Evolutionary conservation across 2,329 filamentous ascomycete genomes (phyloP).

Genomic region (Elsinoe arachidis): DNA sequence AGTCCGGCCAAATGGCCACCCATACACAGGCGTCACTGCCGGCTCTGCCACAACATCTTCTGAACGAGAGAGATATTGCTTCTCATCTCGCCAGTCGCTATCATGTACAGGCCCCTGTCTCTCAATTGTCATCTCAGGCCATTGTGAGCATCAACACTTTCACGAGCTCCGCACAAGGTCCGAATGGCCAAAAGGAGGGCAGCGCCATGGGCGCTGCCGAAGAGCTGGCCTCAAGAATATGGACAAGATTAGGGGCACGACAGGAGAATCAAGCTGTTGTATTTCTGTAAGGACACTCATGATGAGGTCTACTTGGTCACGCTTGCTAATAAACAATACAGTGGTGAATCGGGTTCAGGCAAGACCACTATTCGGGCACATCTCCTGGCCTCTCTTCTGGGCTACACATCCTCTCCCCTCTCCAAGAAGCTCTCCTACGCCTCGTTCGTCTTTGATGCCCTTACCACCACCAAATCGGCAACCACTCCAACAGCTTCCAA

Average conservation of each 20-base stretch:
- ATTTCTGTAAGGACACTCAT: slow-evolving; percentile 63
- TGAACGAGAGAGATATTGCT: slow-evolving; percentile 70
- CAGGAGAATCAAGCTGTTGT: slow-evolving; percentile 89
- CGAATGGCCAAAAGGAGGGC: slow-evolving; percentile 83
- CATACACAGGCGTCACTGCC: slow-evolving; percentile 82
- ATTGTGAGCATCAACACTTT: slow-evolving; percentile 93
- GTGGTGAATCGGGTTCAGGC: slow-evolving; percentile 89
- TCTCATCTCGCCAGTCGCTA: slow-evolving; percentile 81
- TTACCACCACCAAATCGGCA: slow-evolving; percentile 94
- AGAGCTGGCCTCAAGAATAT: slow-evolving; percentile 80
- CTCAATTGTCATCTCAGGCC: slow-evolving; percentile 81
- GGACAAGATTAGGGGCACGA: slow-evolving; percentile 72
- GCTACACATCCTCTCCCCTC: slow-evolving; percentile 83
- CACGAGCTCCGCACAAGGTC: slow-evolving; percentile 75
- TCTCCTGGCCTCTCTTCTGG: slow-evolving; percentile 73
- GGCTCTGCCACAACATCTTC: slow-evolving; percentile 72
- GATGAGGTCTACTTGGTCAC: background rate
- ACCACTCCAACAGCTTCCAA: slow-evolving; percentile 95
- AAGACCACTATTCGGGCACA: slow-evolving; percentile 94
- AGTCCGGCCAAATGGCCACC: slow-evolving; percentile 8
- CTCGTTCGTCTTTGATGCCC: slow-evolving; percentile 87
- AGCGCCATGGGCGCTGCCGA: slow-evolving; percentile 89
- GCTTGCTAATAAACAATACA: slow-evolving; percentile 30
- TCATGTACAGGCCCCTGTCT: slow-evolving; percentile 81
- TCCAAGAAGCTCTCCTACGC: slow-evolving; percentile 90